These are phyloP conservation scores for Ogataea pignaliae DNA, from an alignment of 805 yeast genomes.

Conservation along the genomic window DNA sequence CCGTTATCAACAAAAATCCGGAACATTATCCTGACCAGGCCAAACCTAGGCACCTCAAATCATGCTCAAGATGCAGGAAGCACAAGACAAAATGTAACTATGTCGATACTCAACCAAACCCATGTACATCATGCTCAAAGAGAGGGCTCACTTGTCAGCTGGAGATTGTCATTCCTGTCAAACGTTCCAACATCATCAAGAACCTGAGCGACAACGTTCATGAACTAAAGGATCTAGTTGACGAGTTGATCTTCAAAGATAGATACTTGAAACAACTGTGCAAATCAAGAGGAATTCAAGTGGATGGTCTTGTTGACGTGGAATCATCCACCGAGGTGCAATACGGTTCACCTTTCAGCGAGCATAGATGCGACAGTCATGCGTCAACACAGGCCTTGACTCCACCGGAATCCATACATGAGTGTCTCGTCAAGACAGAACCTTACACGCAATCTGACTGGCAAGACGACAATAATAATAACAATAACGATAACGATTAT, in stretches of 20 bases:
- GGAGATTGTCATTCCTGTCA: constrained; percentile 52
- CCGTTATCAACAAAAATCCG: constrained; percentile 19
- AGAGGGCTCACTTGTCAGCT: constrained; percentile 48
- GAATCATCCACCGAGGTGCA: constrained; percentile 8
- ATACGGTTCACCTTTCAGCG: not conserved
- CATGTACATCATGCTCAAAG: constrained; percentile 55
- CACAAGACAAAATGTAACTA: constrained; percentile 68
- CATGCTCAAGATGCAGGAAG: constrained; percentile 61
- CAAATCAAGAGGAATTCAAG: constrained; percentile 20
- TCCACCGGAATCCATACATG: constrained; percentile 3
- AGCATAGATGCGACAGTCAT: not conserved
- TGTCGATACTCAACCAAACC: constrained; percentile 41
- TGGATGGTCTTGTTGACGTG: constrained; percentile 29
- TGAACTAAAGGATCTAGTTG: constrained; percentile 27
- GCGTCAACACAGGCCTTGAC: not conserved
- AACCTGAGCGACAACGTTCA: constrained; percentile 30
- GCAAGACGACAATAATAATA: not conserved
- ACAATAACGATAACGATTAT: not conserved
- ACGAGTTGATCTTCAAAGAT: constrained; percentile 25
- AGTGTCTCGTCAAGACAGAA: not conserved
- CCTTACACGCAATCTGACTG: not conserved
- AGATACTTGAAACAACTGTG: constrained; percentile 21
- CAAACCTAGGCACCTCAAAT: constrained; percentile 43
- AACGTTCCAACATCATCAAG: constrained; percentile 38
- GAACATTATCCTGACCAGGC: constrained; percentile 22